Evolutionary conservation across 2,329 filamentous ascomycete genomes (phyloP), one percentile per base, ranked within the genome.

Genomic region (Aspergillus sp.): DNA sequence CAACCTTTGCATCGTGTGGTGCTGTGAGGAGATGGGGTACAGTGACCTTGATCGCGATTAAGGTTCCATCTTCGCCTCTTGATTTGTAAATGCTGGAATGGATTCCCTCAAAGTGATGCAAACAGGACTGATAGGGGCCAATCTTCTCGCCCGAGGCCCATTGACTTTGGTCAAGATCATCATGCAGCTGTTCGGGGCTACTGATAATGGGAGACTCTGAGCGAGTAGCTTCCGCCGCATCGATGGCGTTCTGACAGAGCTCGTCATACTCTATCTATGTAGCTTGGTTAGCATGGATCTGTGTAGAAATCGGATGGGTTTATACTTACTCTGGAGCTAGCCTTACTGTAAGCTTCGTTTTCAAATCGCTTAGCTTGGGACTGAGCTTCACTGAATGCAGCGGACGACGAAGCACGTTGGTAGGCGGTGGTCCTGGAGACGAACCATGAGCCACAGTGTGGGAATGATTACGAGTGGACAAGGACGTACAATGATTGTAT

Each of bases 31-130:
- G 78, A 35, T 85, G 85, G 30, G 89, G 86, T 24, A 84, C 85
- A 33, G 94, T 95, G 53, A 96, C 85, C 68, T 99, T 99, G 45
- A 99, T 76, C 2, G 93, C 94, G 5, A 87, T 78, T 10, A 82
- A 59, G 58, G 67, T 59, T 55, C 74, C 68, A 30, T 70, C 64
- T 3, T 71, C 65, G n/a, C 62, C 59, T 32, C 76, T 73, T 38
- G 85, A 85, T 61, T 86, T 86, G 74, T 92, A 97, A 47, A 99
- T 85, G 50, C 86, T 83, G 16, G 93, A 94, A 56, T 90, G 94
- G 11, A 93, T 77, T 17, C 94, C 94, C 57, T 83, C 79, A 52
- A 73, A 76, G 62, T 81, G 75, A 67, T 83, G 81, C 17, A 77
- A 68, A 44, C 82, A 83, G 56, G 80, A 78, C 41, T 72, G 72